Conservation (phyloP, 2,329 filamentous ascomycete genomes). For the Calonectria naviculata region DNA sequence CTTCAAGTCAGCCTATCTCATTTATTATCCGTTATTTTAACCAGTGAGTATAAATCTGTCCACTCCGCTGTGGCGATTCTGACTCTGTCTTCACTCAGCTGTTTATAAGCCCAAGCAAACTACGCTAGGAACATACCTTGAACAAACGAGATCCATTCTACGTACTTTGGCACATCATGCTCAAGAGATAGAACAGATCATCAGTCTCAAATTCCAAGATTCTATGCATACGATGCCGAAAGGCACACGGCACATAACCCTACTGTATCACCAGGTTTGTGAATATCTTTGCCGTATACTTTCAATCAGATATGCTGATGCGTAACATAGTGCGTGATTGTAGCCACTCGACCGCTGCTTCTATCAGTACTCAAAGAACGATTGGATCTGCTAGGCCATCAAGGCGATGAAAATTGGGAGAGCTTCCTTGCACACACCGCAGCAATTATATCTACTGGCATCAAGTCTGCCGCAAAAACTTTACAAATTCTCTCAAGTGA, state of each 20-base stretch:
- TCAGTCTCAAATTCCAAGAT: conserved; percentile 45
- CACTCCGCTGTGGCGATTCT: fast-evolving
- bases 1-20: conserved; percentile 51
- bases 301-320: conserved; percentile 3
- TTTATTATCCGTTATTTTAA: conserved; percentile 48
- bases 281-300: background rate
- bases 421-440: conserved; percentile 47
- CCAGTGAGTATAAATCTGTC: conserved; percentile 37
- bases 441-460: conserved; percentile 50
- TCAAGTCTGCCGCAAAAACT: conserved; percentile 53
- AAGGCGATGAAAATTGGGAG: conserved; percentile 43
- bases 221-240: conserved; percentile 49
- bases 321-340: conserved; percentile 46
- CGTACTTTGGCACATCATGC: conserved; percentile 50
- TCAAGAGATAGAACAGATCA: conserved; percentile 51
- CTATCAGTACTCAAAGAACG: conserved; percentile 52
- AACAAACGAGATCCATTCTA: conserved; percentile 48
- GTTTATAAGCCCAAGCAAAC: conserved; percentile 50
- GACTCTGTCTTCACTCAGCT: conserved; percentile 34
- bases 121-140: conserved; percentile 46
- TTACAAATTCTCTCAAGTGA: conserved; percentile 50
- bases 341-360: conserved; percentile 51
- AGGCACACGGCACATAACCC: conserved; percentile 49
- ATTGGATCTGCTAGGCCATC: conserved; percentile 38
- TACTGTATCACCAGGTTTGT: conserved; percentile 52